Evolutionary conservation across 2,329 filamentous ascomycete species (phyloP).

Genomic region (Thielaviopsis punctulata): DNA sequence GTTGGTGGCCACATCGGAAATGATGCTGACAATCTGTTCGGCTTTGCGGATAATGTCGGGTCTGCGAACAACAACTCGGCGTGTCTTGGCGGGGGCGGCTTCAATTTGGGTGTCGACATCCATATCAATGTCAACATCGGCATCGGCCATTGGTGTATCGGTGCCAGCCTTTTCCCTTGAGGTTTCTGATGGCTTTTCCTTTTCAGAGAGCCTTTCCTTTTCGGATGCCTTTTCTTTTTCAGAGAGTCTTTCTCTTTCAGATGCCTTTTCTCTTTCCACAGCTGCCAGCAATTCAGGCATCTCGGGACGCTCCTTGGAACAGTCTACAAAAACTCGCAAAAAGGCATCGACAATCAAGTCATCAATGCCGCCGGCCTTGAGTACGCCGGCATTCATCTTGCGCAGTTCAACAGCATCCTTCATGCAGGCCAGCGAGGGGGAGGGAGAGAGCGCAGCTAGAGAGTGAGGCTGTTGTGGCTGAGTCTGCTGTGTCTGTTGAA

Average conservation of each 20-base stretch:
- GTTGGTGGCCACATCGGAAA: slow-evolving; percentile 29
- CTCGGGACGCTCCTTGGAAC: slow-evolving; percentile 4
- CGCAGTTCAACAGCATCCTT: slow-evolving; percentile 42
- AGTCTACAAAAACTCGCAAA: slow-evolving; percentile 23
- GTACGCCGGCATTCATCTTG: slow-evolving; percentile 67
- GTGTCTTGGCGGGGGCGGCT: slow-evolving; percentile 17
- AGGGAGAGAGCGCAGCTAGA: background rate
- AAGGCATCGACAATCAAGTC: slow-evolving; percentile 90
- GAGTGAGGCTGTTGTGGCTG: background rate
- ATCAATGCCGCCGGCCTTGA: slow-evolving; percentile 74
- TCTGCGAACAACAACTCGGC: slow-evolving; percentile 30
- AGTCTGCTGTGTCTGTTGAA: background rate
- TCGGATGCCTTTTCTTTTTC: background rate
- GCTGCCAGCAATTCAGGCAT: background rate
- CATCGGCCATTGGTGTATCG: slow-evolving; percentile 16
- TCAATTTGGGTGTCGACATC: background rate
- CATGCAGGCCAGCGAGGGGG: slow-evolving; percentile 32
- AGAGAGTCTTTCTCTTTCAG: background rate
- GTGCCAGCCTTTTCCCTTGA: too few relatives aligned
- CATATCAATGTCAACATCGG: slow-evolving; percentile 14
- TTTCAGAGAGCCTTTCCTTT: background rate
- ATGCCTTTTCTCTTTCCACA: slow-evolving; percentile 19
- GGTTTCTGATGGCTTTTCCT: background rate
- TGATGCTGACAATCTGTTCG: slow-evolving; percentile 32
- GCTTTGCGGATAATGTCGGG: slow-evolving; percentile 45